Conservation (phyloP, 163 green algal genomes). For the Chlamydomonas reinhardtii region DNA sequence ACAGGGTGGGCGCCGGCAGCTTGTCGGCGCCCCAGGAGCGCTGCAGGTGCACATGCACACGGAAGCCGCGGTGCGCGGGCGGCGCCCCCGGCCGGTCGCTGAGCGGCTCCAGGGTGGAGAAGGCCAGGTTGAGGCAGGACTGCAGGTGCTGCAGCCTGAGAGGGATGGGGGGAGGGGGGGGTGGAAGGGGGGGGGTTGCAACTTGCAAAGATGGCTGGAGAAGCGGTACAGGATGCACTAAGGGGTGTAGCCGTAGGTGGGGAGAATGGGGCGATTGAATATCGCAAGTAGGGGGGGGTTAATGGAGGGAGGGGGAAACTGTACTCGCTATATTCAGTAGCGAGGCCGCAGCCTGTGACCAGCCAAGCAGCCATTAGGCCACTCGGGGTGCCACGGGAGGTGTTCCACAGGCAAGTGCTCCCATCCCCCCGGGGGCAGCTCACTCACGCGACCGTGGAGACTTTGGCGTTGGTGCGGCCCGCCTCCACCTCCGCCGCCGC, state of each 20-base stretch:
- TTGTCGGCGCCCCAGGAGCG: conserved; percentile 61
- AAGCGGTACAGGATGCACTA: too few species aligned
- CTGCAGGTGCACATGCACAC: conserved; percentile 79
- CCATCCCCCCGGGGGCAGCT: too few species aligned
- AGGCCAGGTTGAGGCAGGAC: conserved; percentile 84
- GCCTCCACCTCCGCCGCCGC: conserved; percentile 49
- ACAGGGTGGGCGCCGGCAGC: conserved; percentile 74
- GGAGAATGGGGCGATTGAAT: too few species aligned
- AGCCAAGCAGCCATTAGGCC: too few species aligned
- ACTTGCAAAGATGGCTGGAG: too few species aligned
- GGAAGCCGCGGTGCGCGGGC: conserved; percentile 70
- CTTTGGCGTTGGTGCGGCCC: conserved; percentile 10
- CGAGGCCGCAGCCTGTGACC: too few species aligned
- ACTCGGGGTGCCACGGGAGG: too few species aligned
- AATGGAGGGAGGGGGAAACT: too few species aligned
- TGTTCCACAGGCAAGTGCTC: too few species aligned
- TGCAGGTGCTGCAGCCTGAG: conserved; percentile 59
- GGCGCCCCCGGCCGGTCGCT: conserved; percentile 30
- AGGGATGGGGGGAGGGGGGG: not conserved
- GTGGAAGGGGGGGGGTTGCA: not conserved
- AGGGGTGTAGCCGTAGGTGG: too few species aligned
- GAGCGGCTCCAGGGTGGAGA: conserved; percentile 79
- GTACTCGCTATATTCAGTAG: too few species aligned
- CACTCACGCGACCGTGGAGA: conserved; percentile 53
- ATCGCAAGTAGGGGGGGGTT: too few species aligned